Percentiles rank a stretch among this genome's conserved stretches.
Conservation (phyloP, 2,329 filamentous ascomycete species). For the Lasiodiplodia sp. region DNA sequence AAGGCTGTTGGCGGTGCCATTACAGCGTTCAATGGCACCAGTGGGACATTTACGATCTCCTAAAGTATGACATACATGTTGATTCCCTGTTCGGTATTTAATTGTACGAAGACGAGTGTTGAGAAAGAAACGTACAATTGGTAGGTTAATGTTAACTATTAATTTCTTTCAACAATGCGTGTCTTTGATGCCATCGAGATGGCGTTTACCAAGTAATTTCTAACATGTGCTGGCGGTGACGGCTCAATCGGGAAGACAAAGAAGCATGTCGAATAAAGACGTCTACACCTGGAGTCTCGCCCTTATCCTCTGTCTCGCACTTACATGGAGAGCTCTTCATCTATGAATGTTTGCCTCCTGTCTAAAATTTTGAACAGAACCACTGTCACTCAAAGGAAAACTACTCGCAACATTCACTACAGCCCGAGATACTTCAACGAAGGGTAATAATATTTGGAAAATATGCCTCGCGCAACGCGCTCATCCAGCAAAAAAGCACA, state of each 20-base stretch:
- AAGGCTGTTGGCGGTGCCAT: constrained; percentile 72
- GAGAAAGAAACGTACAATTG: not conserved
- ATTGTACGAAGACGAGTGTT: not conserved
- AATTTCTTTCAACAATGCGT: not conserved
- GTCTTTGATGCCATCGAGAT: not conserved
- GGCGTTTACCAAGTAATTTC: not conserved
- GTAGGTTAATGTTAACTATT: not conserved
- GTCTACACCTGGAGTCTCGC: not conserved
- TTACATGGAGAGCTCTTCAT: not conserved
- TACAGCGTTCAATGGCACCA: constrained; percentile 72
- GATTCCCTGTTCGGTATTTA: not conserved
- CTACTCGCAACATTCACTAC: not conserved
- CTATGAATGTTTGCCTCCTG: not conserved
- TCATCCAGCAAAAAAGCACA: not conserved
- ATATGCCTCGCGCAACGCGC: constrained; percentile 11
- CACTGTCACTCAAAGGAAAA: not conserved
- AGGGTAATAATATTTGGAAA: not conserved
- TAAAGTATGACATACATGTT: not conserved
- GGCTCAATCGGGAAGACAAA: constrained; percentile 7
- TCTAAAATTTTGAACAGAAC: not conserved
- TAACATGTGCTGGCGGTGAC: not conserved
- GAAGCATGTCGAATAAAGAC: constrained; percentile 6
- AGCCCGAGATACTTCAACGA: not conserved
- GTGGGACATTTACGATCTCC: constrained; percentile 14
- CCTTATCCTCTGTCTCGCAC: not conserved